Evolutionary conservation across 1,284 basidiomycete species (phyloP).

Genomic region (Porodaedalea pini): DNA sequence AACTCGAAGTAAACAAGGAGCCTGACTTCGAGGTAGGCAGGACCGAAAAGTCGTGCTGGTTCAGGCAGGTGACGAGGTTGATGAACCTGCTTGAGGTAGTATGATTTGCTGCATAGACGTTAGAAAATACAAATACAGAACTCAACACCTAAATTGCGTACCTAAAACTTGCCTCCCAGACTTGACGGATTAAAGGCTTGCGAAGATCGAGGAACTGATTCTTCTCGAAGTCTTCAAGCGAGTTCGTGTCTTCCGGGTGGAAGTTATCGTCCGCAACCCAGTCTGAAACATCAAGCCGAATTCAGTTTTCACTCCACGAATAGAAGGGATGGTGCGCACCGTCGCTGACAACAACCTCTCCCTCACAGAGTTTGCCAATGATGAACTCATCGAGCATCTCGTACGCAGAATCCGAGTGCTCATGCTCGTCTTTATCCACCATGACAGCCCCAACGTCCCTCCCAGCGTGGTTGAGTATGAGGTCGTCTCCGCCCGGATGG

Average conservation of each 20-base stretch:
- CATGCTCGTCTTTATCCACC: constrained; percentile 82
- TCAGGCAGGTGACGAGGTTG: constrained; percentile 89
- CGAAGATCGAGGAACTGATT: constrained; percentile 92
- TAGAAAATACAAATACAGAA: not conserved
- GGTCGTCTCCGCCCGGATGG: constrained; percentile 85
- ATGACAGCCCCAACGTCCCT: constrained; percentile 81
- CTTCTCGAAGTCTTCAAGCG: constrained; percentile 75
- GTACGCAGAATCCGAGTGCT: constrained; percentile 92
- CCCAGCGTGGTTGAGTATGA: constrained; percentile 78
- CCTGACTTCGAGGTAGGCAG: constrained; percentile 74
- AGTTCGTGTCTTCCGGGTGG: constrained; percentile 84
- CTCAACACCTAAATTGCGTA: constrained; percentile 30
- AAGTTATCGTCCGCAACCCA: constrained; percentile 89
- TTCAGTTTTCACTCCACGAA: not conserved
- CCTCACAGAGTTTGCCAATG: constrained; percentile 76
- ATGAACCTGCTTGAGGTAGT: constrained; percentile 96
- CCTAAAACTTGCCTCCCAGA: constrained; percentile 83
- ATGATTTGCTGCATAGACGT: constrained; percentile 66
- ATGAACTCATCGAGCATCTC: constrained; percentile 87
- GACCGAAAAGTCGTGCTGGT: constrained; percentile 86
- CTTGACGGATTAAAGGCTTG: constrained; percentile 81
- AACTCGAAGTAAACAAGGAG: not conserved
- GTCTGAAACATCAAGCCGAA: constrained; percentile 41
- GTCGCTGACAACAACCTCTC: constrained; percentile 75
- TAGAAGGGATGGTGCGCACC: constrained; percentile 44